Conservation (phyloP, 306 rosid genomes). For the Cucurbita ficifolia region DNA sequence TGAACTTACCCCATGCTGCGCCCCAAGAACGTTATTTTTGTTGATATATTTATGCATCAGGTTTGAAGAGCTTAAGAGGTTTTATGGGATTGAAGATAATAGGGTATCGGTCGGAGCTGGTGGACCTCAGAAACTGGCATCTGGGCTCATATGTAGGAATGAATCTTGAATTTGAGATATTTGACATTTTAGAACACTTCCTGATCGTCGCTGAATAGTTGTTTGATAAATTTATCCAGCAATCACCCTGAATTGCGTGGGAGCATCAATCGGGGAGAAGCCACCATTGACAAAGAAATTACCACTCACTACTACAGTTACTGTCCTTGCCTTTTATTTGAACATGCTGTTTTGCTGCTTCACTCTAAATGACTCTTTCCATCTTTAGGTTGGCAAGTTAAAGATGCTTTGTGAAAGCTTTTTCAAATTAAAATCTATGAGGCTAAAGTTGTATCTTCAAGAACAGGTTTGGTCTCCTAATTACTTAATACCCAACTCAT, state of each 20-base stretch:
- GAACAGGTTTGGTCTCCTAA: constrained; percentile 55
- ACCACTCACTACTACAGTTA: constrained; percentile 75
- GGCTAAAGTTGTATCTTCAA: constrained; percentile 61
- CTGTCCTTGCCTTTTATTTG: neutral
- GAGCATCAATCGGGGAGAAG: constrained; percentile 93
- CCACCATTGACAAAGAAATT: constrained; percentile 58
- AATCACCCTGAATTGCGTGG: constrained; percentile 69
- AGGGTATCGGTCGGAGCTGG: constrained; percentile 27
- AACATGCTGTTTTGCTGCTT: neutral
- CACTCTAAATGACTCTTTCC: neutral
- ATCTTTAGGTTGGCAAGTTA: constrained; percentile 63
- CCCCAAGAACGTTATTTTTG: neutral
- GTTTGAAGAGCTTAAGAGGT: constrained; percentile 56
- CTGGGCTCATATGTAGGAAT: constrained; percentile 60
- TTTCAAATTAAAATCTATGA: constrained; percentile 67
- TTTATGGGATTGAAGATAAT: constrained; percentile 79
- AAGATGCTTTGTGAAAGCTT: constrained; percentile 85
- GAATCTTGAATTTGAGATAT: neutral
- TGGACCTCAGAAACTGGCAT: constrained; percentile 69
- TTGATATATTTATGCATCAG: constrained; percentile 20
- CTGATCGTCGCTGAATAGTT: neutral
- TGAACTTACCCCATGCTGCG: neutral
- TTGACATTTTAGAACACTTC: neutral
- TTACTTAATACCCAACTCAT: neutral
- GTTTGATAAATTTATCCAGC: constrained; percentile 34